phyloP scores from a whole-genome alignment of 73 alveolate species.

The Symbiodinium natans region DNA sequence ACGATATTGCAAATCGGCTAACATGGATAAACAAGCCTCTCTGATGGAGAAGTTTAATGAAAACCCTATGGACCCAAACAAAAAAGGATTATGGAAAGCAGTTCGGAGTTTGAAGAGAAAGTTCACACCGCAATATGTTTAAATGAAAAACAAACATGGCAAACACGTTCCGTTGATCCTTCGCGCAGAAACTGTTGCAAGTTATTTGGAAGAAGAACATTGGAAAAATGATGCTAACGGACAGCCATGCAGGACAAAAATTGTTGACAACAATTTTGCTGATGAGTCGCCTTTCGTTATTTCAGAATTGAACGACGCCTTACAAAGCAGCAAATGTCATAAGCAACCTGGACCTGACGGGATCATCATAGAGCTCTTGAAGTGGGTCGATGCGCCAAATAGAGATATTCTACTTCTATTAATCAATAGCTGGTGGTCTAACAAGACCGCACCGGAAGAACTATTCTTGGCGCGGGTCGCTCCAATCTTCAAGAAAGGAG shows the following conservation, averaged over 20 bases:
- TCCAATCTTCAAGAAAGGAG: slow-evolving; percentile 35
- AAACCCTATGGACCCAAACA: slow-evolving; percentile 33
- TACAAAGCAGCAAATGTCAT: neutral
- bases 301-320: neutral
- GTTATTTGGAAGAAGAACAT: neutral
- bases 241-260: neutral
- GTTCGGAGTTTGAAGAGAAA: neutral
- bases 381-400: slow-evolving; percentile 2
- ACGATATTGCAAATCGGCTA: neutral
- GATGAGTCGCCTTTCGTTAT: neutral
- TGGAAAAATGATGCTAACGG: slow-evolving; percentile 18
- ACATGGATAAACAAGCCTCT: neutral
- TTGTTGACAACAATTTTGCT: neutral
- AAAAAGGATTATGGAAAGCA: slow-evolving; percentile 20
- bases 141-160: slow-evolving; percentile 24
- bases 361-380: slow-evolving; percentile 17
- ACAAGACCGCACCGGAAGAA: neutral
- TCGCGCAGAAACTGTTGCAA: neutral
- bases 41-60: slow-evolving; percentile 30
- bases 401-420: neutral
- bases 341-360: slow-evolving; percentile 39
- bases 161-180: neutral
- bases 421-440: slow-evolving; percentile 19
- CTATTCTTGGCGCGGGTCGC: slow-evolving; percentile 28
- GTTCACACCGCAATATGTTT: slow-evolving; percentile 24